These are phyloP conservation scores for Chalciporus chontae DNA, from an alignment of 768 basidiomycete genomes.

Conservation along the genomic window DNA sequence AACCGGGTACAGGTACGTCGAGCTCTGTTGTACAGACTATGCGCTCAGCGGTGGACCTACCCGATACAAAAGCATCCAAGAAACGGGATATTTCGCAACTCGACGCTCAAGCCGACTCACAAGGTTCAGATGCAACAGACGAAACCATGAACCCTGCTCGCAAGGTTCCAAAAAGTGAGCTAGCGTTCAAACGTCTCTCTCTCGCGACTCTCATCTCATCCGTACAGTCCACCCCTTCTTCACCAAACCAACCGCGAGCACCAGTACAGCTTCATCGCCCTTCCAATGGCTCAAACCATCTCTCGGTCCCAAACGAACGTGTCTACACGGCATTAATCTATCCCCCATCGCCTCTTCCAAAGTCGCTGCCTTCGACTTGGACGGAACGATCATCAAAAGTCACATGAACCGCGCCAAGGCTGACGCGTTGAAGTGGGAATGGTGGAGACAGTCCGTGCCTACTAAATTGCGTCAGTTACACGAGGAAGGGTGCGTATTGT, in stretches of 20 bases:
- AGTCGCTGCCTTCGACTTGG: constrained; percentile 81
- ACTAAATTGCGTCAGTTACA: constrained; percentile 57
- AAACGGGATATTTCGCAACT: constrained; percentile 20
- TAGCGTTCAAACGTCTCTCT: neutral
- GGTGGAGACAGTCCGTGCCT: constrained; percentile 72
- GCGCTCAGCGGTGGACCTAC: neutral
- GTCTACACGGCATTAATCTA: constrained; percentile 34
- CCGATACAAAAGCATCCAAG: neutral
- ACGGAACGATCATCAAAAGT: constrained; percentile 77
- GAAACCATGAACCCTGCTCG: constrained; percentile 12
- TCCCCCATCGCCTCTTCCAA: constrained; percentile 40
- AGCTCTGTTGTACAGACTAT: neutral
- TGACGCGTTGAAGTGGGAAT: constrained; percentile 40
- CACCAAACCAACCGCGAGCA: constrained; percentile 20
- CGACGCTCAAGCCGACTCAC: neutral
- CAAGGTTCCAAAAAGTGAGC: constrained; percentile 29
- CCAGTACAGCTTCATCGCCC: neutral
- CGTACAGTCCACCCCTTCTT: constrained; percentile 44
- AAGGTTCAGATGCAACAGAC: constrained; percentile 11
- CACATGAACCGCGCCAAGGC: constrained; percentile 33
- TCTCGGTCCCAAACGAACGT: constrained; percentile 34
- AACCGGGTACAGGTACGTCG: constrained; percentile 9
- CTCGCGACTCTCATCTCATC: neutral
- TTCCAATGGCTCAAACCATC: constrained; percentile 35
- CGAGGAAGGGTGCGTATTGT: constrained; percentile 53